Percentiles rank a stretch among this genome's conserved stretches.
phyloP scores from a whole-genome alignment of 1,284 basidiomycete species.

The Sphagnurus paluster region DNA sequence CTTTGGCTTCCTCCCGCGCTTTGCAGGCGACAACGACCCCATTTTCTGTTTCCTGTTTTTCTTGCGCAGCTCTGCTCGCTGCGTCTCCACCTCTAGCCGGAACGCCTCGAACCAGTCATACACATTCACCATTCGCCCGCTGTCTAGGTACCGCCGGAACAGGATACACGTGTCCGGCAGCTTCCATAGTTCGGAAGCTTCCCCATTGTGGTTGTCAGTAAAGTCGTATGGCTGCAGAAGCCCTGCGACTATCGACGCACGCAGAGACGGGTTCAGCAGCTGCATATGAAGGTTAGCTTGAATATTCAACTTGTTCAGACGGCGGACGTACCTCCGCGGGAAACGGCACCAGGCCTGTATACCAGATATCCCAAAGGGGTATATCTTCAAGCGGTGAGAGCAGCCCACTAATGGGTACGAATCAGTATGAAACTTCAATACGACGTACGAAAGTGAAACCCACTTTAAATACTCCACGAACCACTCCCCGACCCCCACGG shows the following conservation, averaged over 20 bases:
- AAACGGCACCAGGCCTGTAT: slow-evolving; percentile 60
- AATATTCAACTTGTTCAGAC: slow-evolving; percentile 1
- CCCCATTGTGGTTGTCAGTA: slow-evolving; percentile 16
- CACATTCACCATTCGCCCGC: slow-evolving; percentile 76
- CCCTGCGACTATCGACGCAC: slow-evolving; percentile 57
- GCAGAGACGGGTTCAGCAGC: slow-evolving; percentile 70
- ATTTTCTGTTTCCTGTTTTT: slow-evolving; percentile 7
- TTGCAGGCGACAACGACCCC: slow-evolving; percentile 19
- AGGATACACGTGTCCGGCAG: slow-evolving; percentile 72
- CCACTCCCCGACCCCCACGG: slow-evolving; percentile 41
- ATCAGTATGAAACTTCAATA: background rate
- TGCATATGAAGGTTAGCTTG: slow-evolving; percentile 26
- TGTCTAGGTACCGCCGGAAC: slow-evolving; percentile 73
- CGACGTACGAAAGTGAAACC: slow-evolving; percentile 19
- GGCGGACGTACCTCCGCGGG: slow-evolving; percentile 55
- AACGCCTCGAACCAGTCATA: slow-evolving; percentile 83
- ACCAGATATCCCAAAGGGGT: slow-evolving; percentile 70
- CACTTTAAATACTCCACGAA: slow-evolving; percentile 52
- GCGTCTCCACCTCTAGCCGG: slow-evolving; percentile 56
- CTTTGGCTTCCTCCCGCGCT: slow-evolving; percentile 22
- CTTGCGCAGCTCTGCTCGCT: slow-evolving; percentile 32
- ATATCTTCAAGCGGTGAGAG: slow-evolving; percentile 48
- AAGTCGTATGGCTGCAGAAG: slow-evolving; percentile 61
- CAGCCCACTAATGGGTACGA: slow-evolving; percentile 35
- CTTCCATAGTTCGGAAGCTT: slow-evolving; percentile 39